Conservation (phyloP, 2,329 filamentous ascomycete species). For the Cercospora sp. region DNA sequence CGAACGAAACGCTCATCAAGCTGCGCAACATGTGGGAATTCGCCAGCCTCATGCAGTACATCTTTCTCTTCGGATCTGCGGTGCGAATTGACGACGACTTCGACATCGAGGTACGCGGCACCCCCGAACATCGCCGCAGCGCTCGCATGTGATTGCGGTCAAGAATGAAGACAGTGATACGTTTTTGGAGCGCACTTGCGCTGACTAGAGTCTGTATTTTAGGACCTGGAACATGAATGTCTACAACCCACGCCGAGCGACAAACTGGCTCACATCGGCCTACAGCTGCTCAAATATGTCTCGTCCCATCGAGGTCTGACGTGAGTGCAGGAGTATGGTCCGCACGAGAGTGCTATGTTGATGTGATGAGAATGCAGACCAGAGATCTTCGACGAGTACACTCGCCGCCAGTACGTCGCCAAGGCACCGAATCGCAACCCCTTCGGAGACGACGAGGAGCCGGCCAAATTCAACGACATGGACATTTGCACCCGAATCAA, state of each 20-base stretch:
- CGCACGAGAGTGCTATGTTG: background rate
- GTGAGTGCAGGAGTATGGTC: slow-evolving; percentile 56
- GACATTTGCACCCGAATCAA: slow-evolving; percentile 79
- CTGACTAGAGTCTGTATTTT: slow-evolving; percentile 34
- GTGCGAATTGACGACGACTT: slow-evolving; percentile 88
- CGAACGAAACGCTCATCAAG: slow-evolving; percentile 58
- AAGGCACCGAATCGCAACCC: slow-evolving; percentile 80
- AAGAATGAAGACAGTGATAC: background rate
- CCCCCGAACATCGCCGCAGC: slow-evolving; percentile 18
- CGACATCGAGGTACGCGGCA: slow-evolving; percentile 74
- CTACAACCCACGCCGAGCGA: slow-evolving; percentile 72
- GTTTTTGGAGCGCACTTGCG: slow-evolving; percentile 1
- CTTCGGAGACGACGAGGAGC: slow-evolving; percentile 74
- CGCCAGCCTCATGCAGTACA: slow-evolving; percentile 89
- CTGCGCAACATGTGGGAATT: slow-evolving; percentile 95
- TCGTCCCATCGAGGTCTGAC: slow-evolving; percentile 91
- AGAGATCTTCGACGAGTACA: slow-evolving; percentile 91
- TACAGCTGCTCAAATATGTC: slow-evolving; percentile 86
- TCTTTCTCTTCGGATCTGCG: slow-evolving; percentile 83
- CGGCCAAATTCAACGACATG: slow-evolving; percentile 75
- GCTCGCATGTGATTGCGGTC: background rate
- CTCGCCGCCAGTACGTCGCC: slow-evolving; percentile 81
- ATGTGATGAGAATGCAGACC: slow-evolving; percentile 54
- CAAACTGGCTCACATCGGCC: slow-evolving; percentile 75
- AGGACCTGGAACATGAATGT: slow-evolving; percentile 90